Conservation (phyloP, 768 basidiomycete species). For the Tephrocybe rancida region DNA sequence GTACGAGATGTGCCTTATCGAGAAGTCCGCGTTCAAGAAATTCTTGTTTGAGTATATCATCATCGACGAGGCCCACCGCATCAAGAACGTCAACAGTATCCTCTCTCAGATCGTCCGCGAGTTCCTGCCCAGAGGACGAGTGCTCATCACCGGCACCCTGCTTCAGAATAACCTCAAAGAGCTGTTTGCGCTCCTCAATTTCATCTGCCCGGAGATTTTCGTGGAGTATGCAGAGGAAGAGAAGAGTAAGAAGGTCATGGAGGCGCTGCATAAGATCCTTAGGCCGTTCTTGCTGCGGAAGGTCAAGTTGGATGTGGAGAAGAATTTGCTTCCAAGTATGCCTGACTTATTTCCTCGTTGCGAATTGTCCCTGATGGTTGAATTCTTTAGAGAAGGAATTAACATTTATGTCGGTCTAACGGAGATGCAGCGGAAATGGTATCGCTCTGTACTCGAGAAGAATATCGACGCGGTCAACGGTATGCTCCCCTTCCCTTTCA, state of each 20-base stretch:
- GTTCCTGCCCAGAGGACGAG: slow-evolving; percentile 84
- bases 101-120: slow-evolving; percentile 92
- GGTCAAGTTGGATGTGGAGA: slow-evolving; percentile 97
- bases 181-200: slow-evolving; percentile 89
- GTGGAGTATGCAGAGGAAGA: slow-evolving; percentile 87
- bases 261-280: slow-evolving; percentile 95
- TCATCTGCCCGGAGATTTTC: slow-evolving; percentile 97
- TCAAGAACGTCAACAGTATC: slow-evolving; percentile 98
- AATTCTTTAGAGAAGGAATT: slow-evolving; percentile 88
- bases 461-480: slow-evolving; percentile 99
- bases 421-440: slow-evolving; percentile 99
- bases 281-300: slow-evolving; percentile 92
- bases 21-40: slow-evolving; percentile 90
- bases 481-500: slow-evolving; percentile 25
- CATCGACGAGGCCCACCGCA: slow-evolving; percentile 98
- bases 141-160: slow-evolving; percentile 96
- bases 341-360: slow-evolving; percentile 1
- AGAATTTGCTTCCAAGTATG: slow-evolving; percentile 88
- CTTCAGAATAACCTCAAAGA: slow-evolving; percentile 97
- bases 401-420: slow-evolving; percentile 97
- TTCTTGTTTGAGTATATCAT: slow-evolving; percentile 97
- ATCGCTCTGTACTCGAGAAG: slow-evolving; percentile 93
- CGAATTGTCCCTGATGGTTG: slow-evolving; percentile 63
- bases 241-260: slow-evolving; percentile 90
- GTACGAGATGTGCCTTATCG: slow-evolving; percentile 96